Evolutionary conservation across 2,329 filamentous ascomycete genomes (phyloP), one percentile per base, ranked within the genome.

Genomic region (Fusarium sterilihyphosum): DNA sequence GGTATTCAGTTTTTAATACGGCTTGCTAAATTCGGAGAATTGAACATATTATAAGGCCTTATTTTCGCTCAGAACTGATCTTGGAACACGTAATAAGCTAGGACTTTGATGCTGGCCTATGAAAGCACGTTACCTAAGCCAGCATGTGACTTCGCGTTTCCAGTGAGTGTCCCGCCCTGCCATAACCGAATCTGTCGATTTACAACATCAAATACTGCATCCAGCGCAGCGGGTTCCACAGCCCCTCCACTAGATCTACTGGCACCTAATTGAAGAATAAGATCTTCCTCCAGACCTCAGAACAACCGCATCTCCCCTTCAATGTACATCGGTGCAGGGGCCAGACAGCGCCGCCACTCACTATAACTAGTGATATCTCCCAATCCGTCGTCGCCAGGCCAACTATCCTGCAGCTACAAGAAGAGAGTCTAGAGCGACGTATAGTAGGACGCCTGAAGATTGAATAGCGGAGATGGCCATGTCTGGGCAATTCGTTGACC

Each of bases 291-390:
- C n/a, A 26, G 11, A 12, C 16, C 6, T 5, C n/a, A 24, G 43
- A 18, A 9, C 13, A 18, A 1, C 17, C 2, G 3, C 11, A 13
- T 12, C 16, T 4, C 6, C 11, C 43, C 10, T 46, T 46, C 12
- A 20, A 13, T 1, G 6, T 8, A 14, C 14, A n/a, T n/a, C 22
- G 7, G 13, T 1, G 1, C 16, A 44, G n/a, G 0, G n/a, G n/a
- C 43, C 17, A 46, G 43, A 26, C 24, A 46, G 11, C 11, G 24
- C 12, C 5, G 18, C 24, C 14, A 8, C 41, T 1, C 14, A 5
- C 14, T 24, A 24, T 17, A n/a, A n/a, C n/a, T n/a, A 24, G 41
- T 24, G n/a, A 16, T 11, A 17, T 44, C n/a, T 17, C n/a, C 1
- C 1, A 17, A 44, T 46, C 11, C 43, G 8, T 6, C 17, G 43